These are phyloP conservation scores for Pleurotus ostreatus DNA, from an alignment of 768 basidiomycete species.

Conservation along the genomic window DNA sequence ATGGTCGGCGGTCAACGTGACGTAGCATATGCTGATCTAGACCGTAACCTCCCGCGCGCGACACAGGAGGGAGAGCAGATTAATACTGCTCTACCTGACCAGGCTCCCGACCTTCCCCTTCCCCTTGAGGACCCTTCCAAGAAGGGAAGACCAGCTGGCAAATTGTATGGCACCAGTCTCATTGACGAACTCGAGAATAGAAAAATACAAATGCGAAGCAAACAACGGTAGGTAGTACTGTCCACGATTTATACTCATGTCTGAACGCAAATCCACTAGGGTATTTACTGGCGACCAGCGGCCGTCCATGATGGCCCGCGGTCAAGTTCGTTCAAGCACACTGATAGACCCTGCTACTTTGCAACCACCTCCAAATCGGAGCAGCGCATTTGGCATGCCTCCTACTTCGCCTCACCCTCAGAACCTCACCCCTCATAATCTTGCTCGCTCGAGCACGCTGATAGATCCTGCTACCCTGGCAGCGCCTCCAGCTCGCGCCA, in stretches of 20 bases:
- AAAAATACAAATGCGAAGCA: slow-evolving; percentile 78
- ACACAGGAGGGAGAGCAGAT: slow-evolving; percentile 76
- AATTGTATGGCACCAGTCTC: slow-evolving; percentile 81
- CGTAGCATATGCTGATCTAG: slow-evolving; percentile 57
- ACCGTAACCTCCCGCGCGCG: slow-evolving; percentile 62
- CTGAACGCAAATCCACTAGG: slow-evolving; percentile 33
- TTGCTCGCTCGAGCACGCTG: slow-evolving; percentile 58
- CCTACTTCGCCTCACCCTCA: slow-evolving; percentile 25
- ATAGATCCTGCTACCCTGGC: slow-evolving; percentile 68
- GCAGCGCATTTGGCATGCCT: slow-evolving; percentile 36
- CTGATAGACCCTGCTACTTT: slow-evolving; percentile 71
- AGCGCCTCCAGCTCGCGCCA: slow-evolving; percentile 40
- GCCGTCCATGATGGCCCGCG: slow-evolving; percentile 90
- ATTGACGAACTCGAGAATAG: slow-evolving; percentile 87
- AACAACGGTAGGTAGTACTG: slow-evolving; percentile 60
- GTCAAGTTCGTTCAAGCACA: slow-evolving; percentile 50
- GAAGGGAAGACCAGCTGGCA: slow-evolving; percentile 63
- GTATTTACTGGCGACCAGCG: slow-evolving; percentile 86
- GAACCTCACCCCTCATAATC: slow-evolving; percentile 38
- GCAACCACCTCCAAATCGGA: slow-evolving; percentile 41
- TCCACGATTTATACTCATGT: slow-evolving; percentile 1
- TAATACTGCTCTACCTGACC: slow-evolving; percentile 38
- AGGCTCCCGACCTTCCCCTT: slow-evolving; percentile 32
- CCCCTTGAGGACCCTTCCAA: slow-evolving; percentile 28
- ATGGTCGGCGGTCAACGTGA: slow-evolving; percentile 65